A percentile compares a stretch with the other conserved stretches of the same genome.
Conservation (phyloP, 108 stramenopile species). For the Cyclostephanos tholiformis region DNA sequence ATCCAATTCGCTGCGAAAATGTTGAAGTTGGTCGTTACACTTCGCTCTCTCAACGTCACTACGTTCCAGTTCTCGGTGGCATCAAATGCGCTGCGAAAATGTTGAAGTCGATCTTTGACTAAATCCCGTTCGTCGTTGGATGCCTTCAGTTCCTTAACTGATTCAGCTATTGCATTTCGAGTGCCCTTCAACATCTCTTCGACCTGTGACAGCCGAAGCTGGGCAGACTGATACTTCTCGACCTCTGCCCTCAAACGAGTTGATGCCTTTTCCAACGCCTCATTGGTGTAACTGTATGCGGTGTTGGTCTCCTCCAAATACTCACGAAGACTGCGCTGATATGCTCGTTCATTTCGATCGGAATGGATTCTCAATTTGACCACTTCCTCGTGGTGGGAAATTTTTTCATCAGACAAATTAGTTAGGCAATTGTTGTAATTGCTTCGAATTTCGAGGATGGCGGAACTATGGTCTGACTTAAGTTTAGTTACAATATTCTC, state of each 20-base stretch:
- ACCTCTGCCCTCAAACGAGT: not conserved
- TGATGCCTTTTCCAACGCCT: constrained; percentile 27
- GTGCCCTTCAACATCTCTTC: not conserved
- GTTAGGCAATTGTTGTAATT: constrained; percentile 17
- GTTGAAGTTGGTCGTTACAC: constrained; percentile 27
- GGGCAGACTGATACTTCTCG: constrained; percentile 4
- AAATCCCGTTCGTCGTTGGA: constrained; percentile 2
- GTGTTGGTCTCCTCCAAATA: constrained; percentile 11
- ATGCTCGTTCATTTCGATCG: constrained; percentile 13
- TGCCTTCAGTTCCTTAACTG: constrained; percentile 4
- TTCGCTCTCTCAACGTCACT: constrained; percentile 42
- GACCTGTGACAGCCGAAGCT: constrained; percentile 6
- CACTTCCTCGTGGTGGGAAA: constrained; percentile 14
- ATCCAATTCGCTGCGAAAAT: constrained; percentile 16
- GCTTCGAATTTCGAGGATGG: constrained; percentile 8
- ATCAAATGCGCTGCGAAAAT: constrained; percentile 14
- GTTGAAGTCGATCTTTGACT: constrained; percentile 4
- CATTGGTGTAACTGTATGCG: constrained; percentile 17
- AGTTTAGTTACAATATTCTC: constrained; percentile 19
- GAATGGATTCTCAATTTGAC: constrained; percentile 14
- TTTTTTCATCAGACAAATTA: constrained; percentile 7
- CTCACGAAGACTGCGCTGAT: constrained; percentile 14
- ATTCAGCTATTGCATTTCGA: not conserved
- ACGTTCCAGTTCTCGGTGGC: constrained; percentile 25
- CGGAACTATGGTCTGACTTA: not conserved